Percentiles rank a stretch among this genome's conserved stretches.
Evolutionary conservation across 331 rosid species (phyloP).

Genomic region (Acacia concinna): DNA sequence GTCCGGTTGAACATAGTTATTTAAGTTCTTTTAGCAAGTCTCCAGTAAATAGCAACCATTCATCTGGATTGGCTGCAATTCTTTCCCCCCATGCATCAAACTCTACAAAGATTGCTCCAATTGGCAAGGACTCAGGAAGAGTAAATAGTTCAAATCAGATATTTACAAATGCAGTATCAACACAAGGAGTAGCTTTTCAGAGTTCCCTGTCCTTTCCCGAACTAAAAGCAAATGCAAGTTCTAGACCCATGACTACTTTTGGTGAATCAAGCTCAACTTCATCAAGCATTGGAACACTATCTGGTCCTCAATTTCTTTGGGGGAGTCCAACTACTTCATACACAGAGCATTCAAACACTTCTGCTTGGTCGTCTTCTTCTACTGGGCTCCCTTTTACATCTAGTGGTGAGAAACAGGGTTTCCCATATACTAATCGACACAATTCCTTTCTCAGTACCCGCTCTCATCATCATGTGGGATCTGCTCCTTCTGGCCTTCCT

Average conservation of each 20-base stretch:
- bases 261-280: conserved; percentile 50
- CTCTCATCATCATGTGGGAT: conserved; percentile 58
- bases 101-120: conserved; percentile 68
- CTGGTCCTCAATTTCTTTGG: conserved; percentile 85
- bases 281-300: conserved; percentile 60
- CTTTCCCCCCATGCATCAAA: conserved; percentile 55
- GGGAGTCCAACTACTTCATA: conserved; percentile 67
- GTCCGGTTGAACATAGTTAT: conserved; percentile 63
- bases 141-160: conserved; percentile 41
- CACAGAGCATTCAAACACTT: conserved; percentile 51
- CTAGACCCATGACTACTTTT: conserved; percentile 49
- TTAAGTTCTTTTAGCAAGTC: conserved; percentile 51
- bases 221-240: conserved; percentile 48
- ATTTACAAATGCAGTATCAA: conserved; percentile 33
- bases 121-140: conserved; percentile 72
- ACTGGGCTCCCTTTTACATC: conserved; percentile 53
- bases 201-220: conserved; percentile 57
- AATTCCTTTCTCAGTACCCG: conserved; percentile 55
- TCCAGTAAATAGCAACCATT: conserved; percentile 54
- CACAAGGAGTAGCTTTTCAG: conserved; percentile 50
- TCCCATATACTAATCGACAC: conserved; percentile 38
- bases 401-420: conserved; percentile 61
- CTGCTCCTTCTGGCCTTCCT: conserved; percentile 74
- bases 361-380: conserved; percentile 59
- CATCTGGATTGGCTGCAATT: conserved; percentile 68